Conservation (phyloP, 2,329 filamentous ascomycete species). For the Neoarthrinium moseri region DNA sequence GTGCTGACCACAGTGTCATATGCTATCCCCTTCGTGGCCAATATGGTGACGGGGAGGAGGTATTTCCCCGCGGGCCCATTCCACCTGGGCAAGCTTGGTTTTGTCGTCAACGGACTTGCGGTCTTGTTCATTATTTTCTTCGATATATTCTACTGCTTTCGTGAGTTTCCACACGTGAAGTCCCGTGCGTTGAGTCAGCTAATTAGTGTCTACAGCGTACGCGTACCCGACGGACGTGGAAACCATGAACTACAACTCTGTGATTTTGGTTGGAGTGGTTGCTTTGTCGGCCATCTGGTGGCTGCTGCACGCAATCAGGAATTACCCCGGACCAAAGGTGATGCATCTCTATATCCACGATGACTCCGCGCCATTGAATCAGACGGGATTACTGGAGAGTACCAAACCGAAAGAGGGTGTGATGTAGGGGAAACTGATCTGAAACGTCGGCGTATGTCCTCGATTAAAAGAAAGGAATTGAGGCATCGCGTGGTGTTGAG, state of each 20-base stretch:
- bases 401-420: background rate
- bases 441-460: background rate
- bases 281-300: slow-evolving; percentile 48
- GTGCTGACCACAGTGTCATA: slow-evolving; percentile 56
- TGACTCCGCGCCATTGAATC: slow-evolving; percentile 11
- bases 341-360: slow-evolving; percentile 42
- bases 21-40: slow-evolving; percentile 45
- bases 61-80: slow-evolving; percentile 53
- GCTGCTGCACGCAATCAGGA: slow-evolving; percentile 41
- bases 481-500: too few species aligned
- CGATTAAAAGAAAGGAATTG: too few species aligned
- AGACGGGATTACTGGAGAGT: slow-evolving; percentile 4
- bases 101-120: slow-evolving; percentile 45
- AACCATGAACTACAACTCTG: slow-evolving; percentile 53
- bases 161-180: slow-evolving; percentile 32
- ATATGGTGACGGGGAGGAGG: slow-evolving; percentile 49
- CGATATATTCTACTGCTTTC: slow-evolving; percentile 61
- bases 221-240: slow-evolving; percentile 37
- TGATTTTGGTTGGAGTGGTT: slow-evolving; percentile 50
- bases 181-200: background rate
- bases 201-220: slow-evolving; percentile 30
- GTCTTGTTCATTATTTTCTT: slow-evolving; percentile 55
- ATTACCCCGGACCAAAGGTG: slow-evolving; percentile 52
- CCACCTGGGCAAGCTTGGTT: slow-evolving; percentile 50
- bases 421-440: background rate